Conservation (phyloP, 192 early-diverging fungal genomes). For the Backusella psychrophila region DNA sequence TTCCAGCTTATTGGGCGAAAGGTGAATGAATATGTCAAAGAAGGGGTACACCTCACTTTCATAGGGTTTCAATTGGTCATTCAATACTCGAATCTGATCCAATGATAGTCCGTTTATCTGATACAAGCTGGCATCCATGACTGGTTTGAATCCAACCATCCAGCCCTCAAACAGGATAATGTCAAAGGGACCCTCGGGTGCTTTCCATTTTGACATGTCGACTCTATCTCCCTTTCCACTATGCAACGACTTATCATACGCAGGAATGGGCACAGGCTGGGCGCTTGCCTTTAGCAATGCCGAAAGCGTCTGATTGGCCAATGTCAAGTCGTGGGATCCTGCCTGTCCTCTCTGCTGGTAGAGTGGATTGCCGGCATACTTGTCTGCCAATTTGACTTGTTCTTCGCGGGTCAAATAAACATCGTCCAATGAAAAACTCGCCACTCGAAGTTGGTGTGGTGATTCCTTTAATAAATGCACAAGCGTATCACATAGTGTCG, state of each 20-base stretch:
- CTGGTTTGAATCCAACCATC: slow-evolving; percentile 81
- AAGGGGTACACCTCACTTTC: slow-evolving; percentile 59
- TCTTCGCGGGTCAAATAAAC: slow-evolving; percentile 73
- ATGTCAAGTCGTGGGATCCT: slow-evolving; percentile 82
- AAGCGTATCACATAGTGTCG: slow-evolving; percentile 51
- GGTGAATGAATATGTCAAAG: slow-evolving; percentile 76
- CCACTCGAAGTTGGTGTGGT: slow-evolving; percentile 48
- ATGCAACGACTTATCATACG: slow-evolving; percentile 79
- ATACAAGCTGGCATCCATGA: slow-evolving; percentile 32
- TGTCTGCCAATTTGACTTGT: slow-evolving; percentile 50
- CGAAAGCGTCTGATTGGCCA: slow-evolving; percentile 56
- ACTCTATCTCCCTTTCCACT: slow-evolving; percentile 79
- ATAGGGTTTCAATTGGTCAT: slow-evolving; percentile 51
- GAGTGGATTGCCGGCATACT: slow-evolving; percentile 61
- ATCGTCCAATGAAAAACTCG: slow-evolving; percentile 82
- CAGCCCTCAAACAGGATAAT: slow-evolving; percentile 94
- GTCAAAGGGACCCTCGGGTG: slow-evolving; percentile 55
- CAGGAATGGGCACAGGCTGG: slow-evolving; percentile 58
- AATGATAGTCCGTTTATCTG: slow-evolving; percentile 36
- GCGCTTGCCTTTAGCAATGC: slow-evolving; percentile 31
- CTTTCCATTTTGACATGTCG: slow-evolving; percentile 56
- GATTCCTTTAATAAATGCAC: slow-evolving; percentile 35
- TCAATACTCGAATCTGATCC: slow-evolving; percentile 42
- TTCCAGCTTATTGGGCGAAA: slow-evolving; percentile 57
- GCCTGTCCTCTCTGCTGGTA: slow-evolving; percentile 83